Evolutionary conservation across 1,139 yeast species (phyloP).

Genomic region (Nakaseomyces kungkrabaensis): DNA sequence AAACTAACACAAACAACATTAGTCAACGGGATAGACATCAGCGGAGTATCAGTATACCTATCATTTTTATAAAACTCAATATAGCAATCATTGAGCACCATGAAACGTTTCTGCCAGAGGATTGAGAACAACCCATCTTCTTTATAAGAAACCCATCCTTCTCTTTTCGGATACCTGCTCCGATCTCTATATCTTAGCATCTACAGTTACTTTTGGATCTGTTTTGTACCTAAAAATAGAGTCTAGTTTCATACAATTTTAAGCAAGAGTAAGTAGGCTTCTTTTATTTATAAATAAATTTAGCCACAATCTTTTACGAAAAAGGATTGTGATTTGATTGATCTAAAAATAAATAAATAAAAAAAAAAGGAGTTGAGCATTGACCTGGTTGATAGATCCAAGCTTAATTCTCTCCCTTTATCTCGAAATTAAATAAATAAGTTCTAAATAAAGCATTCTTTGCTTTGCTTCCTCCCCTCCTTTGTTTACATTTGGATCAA

Average conservation of each 20-base stretch:
- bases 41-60: conserved; percentile 34
- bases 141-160: conserved; percentile 85
- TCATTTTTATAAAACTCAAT: conserved; percentile 71
- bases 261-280: no score
- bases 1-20: conserved; percentile 50
- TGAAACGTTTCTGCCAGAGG: conserved; percentile 83
- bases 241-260: no score
- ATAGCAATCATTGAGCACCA: conserved; percentile 66
- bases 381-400: no score
- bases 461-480: no score
- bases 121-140: conserved; percentile 84
- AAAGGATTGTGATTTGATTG: no score
- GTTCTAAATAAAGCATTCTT: background rate
- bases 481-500: conserved; percentile 3
- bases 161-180: background rate
- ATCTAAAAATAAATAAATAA: no score
- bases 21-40: conserved; percentile 44
- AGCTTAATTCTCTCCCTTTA: no score
- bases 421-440: no score
- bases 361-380: no score
- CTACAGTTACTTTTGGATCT: background rate
- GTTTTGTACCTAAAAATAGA: no score
- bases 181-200: background rate
- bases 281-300: no score
- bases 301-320: no score